These are phyloP conservation scores for Cajanus cajan DNA, from an alignment of 306 rosid genomes.

Conservation along the genomic window DNA sequence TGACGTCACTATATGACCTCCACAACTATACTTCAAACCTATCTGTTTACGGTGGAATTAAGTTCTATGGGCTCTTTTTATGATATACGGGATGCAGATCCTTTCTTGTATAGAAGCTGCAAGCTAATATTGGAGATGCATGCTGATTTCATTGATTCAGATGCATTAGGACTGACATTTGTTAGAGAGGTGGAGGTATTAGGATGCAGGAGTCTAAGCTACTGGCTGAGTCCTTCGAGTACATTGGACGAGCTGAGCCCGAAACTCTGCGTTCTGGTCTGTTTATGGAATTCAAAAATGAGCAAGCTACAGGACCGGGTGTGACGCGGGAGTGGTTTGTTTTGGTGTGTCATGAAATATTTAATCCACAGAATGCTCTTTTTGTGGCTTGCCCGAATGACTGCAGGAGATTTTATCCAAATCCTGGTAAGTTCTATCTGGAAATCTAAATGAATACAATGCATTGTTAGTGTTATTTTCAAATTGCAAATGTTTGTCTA, in stretches of 20 bases:
- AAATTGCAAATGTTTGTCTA: neutral
- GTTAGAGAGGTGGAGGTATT: no score
- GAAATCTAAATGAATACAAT: neutral
- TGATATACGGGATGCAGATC: no score
- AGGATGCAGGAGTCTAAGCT: no score
- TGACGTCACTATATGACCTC: no score
- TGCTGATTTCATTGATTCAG: no score
- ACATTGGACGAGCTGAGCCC: conserved; percentile 52
- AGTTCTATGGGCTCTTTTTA: no score
- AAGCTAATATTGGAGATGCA: no score
- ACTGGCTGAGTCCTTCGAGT: conserved; percentile 68
- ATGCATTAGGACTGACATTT: no score
- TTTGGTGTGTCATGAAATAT: conserved; percentile 75
- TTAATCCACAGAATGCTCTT: conserved; percentile 68
- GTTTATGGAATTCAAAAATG: conserved; percentile 72
- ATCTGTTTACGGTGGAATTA: no score
- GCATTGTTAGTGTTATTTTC: no score
- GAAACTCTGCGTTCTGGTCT: conserved; percentile 55
- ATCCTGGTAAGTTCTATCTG: conserved; percentile 57
- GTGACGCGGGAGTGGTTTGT: conserved; percentile 85
- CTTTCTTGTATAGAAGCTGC: no score
- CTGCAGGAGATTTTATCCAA: conserved; percentile 75
- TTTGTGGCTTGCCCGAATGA: conserved; percentile 79
- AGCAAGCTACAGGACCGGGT: conserved; percentile 92
- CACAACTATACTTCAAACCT: no score